Evolutionary conservation across 208 protist genomes (phyloP).

Genomic region (Trypanosoma rangeli): DNA sequence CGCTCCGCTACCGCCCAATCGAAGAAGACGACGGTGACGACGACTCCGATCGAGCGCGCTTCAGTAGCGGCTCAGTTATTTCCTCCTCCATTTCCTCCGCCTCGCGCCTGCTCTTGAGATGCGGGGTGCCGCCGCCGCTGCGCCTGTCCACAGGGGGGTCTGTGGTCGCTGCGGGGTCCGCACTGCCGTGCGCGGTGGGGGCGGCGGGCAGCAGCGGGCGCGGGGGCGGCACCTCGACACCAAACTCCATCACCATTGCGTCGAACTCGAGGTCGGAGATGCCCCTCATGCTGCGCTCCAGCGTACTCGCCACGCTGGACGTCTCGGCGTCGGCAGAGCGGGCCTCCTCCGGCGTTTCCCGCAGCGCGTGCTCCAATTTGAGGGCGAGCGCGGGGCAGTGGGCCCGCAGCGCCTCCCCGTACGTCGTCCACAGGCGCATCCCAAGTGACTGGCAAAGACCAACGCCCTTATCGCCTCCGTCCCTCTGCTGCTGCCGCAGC

Average conservation of each 20-base stretch:
- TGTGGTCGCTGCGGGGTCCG: slow-evolving; percentile 1
- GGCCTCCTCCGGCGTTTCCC: slow-evolving; percentile 72
- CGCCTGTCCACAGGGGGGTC: too few species aligned
- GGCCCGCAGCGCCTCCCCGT: slow-evolving; percentile 32
- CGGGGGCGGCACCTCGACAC: slow-evolving; percentile 34
- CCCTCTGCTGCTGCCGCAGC: not conserved
- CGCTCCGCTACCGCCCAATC: not conserved
- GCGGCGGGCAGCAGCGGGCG: not conserved
- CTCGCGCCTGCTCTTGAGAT: not conserved
- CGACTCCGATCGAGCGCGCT: slow-evolving; percentile 15
- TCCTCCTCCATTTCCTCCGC: slow-evolving; percentile 10
- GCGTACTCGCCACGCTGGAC: slow-evolving; percentile 68
- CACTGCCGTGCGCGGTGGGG: not conserved
- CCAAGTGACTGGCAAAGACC: slow-evolving; percentile 32
- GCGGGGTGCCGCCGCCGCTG: not conserved
- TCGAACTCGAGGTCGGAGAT: slow-evolving; percentile 35
- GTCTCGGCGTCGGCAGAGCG: slow-evolving; percentile 54
- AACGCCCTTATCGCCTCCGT: not conserved
- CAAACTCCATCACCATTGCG: slow-evolving; percentile 40
- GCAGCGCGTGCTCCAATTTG: slow-evolving; percentile 37
- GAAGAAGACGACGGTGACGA: not conserved
- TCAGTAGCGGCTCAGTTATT: slow-evolving; percentile 8
- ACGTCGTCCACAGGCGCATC: slow-evolving; percentile 25
- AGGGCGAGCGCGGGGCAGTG: slow-evolving; percentile 34
- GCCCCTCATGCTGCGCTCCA: slow-evolving; percentile 40